Evolutionary conservation across 2,329 filamentous ascomycete species (phyloP).

Genomic region (Macroventuria anomochaeta): DNA sequence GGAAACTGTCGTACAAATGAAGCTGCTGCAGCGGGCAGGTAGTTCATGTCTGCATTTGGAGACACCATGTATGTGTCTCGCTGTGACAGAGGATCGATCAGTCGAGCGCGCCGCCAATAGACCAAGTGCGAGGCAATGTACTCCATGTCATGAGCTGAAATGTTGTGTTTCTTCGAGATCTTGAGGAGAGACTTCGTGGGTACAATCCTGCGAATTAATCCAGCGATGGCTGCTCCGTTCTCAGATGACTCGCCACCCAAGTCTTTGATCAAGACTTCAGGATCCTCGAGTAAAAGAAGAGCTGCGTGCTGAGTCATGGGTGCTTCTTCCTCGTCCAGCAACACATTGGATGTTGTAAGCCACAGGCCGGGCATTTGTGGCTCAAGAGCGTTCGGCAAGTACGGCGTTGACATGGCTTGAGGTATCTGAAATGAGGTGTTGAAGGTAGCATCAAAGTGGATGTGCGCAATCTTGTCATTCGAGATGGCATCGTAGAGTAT

Average conservation of each 20-base stretch:
- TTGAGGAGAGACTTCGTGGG: slow-evolving; percentile 73
- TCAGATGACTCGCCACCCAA: slow-evolving; percentile 74
- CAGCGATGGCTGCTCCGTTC: slow-evolving; percentile 77
- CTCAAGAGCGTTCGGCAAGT: slow-evolving; percentile 72
- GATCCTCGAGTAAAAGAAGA: slow-evolving; percentile 82
- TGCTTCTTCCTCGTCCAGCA: slow-evolving; percentile 71
- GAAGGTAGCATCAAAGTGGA: slow-evolving; percentile 71
- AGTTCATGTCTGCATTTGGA: slow-evolving; percentile 81
- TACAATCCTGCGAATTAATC: slow-evolving; percentile 67
- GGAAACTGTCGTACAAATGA: slow-evolving; percentile 82
- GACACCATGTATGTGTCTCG: slow-evolving; percentile 91
- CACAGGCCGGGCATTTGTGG: slow-evolving; percentile 77
- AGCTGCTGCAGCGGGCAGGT: slow-evolving; percentile 70
- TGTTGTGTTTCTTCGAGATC: slow-evolving; percentile 71
- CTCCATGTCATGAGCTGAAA: slow-evolving; percentile 81
- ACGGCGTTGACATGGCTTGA: slow-evolving; percentile 70
- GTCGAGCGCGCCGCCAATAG: slow-evolving; percentile 91
- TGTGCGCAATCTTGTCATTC: slow-evolving; percentile 82
- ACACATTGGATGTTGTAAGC: slow-evolving; percentile 84
- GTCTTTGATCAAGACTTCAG: slow-evolving; percentile 76
- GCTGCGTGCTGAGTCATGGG: slow-evolving; percentile 85
- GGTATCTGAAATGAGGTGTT: slow-evolving; percentile 70
- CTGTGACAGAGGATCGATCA: slow-evolving; percentile 87
- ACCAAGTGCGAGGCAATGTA: slow-evolving; percentile 92
- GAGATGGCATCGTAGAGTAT: slow-evolving; percentile 83